Evolutionary conservation across 257 asterid genomes (phyloP), one percentile per base, ranked within the genome.

Genomic region (Craterostigma plantagineum): DNA sequence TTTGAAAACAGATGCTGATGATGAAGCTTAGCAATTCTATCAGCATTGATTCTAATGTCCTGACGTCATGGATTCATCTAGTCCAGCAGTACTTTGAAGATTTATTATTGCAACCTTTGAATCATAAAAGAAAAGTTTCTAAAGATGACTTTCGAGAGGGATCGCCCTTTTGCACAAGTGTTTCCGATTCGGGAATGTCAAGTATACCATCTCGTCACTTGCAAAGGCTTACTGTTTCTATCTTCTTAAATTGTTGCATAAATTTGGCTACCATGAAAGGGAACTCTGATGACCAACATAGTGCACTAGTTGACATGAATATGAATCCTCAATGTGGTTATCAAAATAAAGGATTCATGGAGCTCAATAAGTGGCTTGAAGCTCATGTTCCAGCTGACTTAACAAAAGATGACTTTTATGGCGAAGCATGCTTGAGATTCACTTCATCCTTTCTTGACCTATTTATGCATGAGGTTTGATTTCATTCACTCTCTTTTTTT

Each of bases 381-480:
- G 64, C 62, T 52, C 80, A 74, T 11, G 53, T 68, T 52, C 74
- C 68, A 54, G 62, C 45, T 27, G 77, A 69, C 42, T 63, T 59
- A 53, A 58, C 18, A 48, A 63, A 72, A 46, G 59, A 57, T 57
- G 61, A 67, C 33, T 37, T 63, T 40, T 65, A 58, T 58, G 55
- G 49, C 27, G 59, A 66, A 51, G 64, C 52, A 56, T 65, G 77
- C 46, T 41, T 51, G 65, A 57, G 57, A 57, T 79, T 90, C 53
- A 52, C 81, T 17, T 53, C 49, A 52, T 68, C 79, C 71, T 83
- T 90, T 65, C 61, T 82, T 45, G 78, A 69, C 78, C 66, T 90
- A 46, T 90, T 56, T 62, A 68, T 83, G 79, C 93, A 76, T 8
- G 97, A 87, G 97, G 93, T 86, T 60, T 41, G 63, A 59, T 57